Evolutionary conservation across 257 asterid genomes (phyloP).

Genomic region (Solanum okadae): DNA sequence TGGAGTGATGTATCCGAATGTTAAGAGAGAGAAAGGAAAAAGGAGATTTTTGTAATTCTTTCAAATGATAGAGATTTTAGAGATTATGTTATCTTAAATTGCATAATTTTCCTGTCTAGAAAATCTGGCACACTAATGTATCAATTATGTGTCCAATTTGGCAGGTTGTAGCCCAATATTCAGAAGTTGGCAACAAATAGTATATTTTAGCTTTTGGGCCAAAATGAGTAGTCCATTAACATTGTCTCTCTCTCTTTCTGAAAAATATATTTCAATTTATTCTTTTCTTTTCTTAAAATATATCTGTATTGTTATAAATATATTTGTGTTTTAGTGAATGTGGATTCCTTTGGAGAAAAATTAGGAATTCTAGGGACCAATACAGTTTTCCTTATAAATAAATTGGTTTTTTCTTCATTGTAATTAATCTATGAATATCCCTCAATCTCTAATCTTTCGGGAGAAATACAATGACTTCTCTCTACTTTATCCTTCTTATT

Average conservation of each 20-base stretch:
- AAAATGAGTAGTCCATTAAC: neutral
- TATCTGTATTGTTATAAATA: neutral
- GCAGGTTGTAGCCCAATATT: neutral
- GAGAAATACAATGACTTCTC: neutral
- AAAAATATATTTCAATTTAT: neutral
- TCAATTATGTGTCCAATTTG: neutral
- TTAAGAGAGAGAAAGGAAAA: too few species aligned
- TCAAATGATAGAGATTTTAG: too few species aligned
- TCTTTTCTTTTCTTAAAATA: too few species aligned
- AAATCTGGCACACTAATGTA: too few species aligned
- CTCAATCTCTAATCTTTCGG: too few species aligned
- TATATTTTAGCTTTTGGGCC: neutral
- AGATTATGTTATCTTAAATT: too few species aligned
- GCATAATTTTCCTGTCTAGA: too few species aligned
- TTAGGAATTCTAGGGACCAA: neutral
- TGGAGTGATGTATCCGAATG: too few species aligned
- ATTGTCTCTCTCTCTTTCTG: neutral
- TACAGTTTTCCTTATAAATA: neutral
- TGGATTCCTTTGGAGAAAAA: neutral
- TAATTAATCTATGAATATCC: neutral
- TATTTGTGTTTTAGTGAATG: neutral
- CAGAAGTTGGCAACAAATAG: neutral
- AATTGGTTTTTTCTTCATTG: neutral
- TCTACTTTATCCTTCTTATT: neutral
- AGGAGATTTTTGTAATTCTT: too few species aligned